Evolutionary conservation across 2,329 filamentous ascomycete genomes (phyloP), one percentile per base, ranked within the genome.

Genomic region (Dothiorella sarmentorum): DNA sequence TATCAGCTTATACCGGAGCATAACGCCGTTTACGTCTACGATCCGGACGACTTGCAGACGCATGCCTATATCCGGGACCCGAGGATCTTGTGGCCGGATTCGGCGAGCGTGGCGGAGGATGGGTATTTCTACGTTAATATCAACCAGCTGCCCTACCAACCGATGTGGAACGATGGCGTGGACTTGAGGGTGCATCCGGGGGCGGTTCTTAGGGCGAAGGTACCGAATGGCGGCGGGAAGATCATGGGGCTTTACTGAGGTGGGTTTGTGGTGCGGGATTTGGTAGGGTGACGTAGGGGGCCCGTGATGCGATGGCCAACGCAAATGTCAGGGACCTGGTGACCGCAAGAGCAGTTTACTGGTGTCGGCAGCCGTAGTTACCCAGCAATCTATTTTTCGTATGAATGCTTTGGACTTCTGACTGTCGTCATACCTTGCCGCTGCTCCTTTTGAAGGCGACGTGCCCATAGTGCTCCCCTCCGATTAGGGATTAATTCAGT

Each of bases 1-100:
- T 82, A 82, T 56, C 69, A 73, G 44, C 76, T 77, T 3, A 77
- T 78, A 56, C 72, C 75, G 20, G 78, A 82, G 68, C 71, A 76
- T 11, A 80, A 81, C 60, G 73, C 77, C 0, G 72, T 82, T 7
- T 66, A 47, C 68, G 68, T 74, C 17, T 81, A 75, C 64, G 72
- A 74, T 58, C 74, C 75, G 6, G 64, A 63, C 6, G 76, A 76
- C 62, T 74, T 75, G 3, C 76, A 73, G 1, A 73, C 75, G 3
- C 60, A 68, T 35, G 68, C 73, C 0, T 81, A 78, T 58, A 73
- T 81, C 10, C 63, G 79, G 15, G 78, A 79, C 60, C 71, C 75
- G 18, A 63, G 74, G 20, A 73, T 80, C 26, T 76, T 77, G 10
- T 82, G 79, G 78, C 71, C 76, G 0, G 78, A 82, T 66, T 79